Conservation (phyloP, 768 basidiomycete species). For the Suillus paluster region DNA sequence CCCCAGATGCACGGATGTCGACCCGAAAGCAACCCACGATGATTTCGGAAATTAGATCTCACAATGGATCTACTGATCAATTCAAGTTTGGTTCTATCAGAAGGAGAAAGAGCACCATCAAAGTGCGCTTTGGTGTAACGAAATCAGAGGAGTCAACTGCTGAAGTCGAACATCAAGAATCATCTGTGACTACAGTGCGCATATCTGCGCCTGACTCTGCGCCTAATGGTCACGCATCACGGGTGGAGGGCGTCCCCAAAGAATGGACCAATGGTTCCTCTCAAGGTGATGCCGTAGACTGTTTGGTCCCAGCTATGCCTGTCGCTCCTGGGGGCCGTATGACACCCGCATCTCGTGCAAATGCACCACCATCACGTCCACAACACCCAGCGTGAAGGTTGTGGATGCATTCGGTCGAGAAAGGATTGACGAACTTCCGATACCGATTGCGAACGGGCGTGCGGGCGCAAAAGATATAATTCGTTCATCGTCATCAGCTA, state of each 20-base stretch:
- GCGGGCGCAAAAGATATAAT: conserved; percentile 23
- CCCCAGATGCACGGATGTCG: conserved; percentile 66
- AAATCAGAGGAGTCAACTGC: conserved; percentile 37
- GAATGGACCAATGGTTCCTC: background rate
- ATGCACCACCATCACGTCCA: conserved; percentile 32
- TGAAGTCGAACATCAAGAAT: conserved; percentile 24
- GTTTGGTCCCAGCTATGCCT: conserved; percentile 12
- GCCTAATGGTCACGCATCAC: background rate
- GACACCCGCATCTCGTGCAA: conserved; percentile 28
- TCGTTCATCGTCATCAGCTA: conserved; percentile 12
- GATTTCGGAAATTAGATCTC: background rate
- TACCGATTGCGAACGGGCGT: conserved; percentile 13
- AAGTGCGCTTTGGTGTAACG: conserved; percentile 72
- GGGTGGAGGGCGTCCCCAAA: background rate
- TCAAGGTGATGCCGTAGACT: conserved; percentile 9
- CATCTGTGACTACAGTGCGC: conserved; percentile 32
- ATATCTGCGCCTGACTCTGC: background rate
- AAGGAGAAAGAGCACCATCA: conserved; percentile 58
- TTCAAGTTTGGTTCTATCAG: conserved; percentile 39
- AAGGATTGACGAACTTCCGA: conserved; percentile 25
- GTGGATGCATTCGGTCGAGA: conserved; percentile 74
- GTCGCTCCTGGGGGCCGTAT: conserved; percentile 23
- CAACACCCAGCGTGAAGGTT: conserved; percentile 59
- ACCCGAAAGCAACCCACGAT: conserved; percentile 50
- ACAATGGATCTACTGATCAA: conserved; percentile 20